A percentile compares a stretch with the other conserved stretches of the same genome.
phyloP scores from a whole-genome alignment of 2,329 filamentous ascomycete species.

The Penicillium italicum region DNA sequence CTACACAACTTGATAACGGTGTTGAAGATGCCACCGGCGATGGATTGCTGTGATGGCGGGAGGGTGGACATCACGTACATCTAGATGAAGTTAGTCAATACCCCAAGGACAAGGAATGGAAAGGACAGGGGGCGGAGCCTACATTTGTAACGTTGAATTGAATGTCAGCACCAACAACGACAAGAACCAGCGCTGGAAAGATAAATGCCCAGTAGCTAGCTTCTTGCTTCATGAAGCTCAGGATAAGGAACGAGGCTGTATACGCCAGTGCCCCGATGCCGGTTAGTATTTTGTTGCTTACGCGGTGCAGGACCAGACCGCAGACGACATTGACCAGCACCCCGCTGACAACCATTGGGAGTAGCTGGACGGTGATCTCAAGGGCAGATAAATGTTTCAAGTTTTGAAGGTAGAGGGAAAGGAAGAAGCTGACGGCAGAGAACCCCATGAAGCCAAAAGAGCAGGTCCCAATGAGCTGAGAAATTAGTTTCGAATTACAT shows the following conservation, averaged over 20 bases:
- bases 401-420: slow-evolving; percentile 63
- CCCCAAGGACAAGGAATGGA: background rate
- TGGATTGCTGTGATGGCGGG: slow-evolving; percentile 59
- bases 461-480: slow-evolving; percentile 54
- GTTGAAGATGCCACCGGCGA: slow-evolving; percentile 66
- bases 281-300: slow-evolving; percentile 64
- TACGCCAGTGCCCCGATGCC: slow-evolving; percentile 48
- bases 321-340: slow-evolving; percentile 62
- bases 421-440: slow-evolving; percentile 58
- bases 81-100: slow-evolving; percentile 31
- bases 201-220: slow-evolving; percentile 63
- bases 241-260: slow-evolving; percentile 47
- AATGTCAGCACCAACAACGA: slow-evolving; percentile 64
- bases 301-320: slow-evolving; percentile 58
- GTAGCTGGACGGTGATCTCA: slow-evolving; percentile 58
- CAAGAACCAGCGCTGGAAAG: slow-evolving; percentile 59
- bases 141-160: slow-evolving; percentile 69
- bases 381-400: slow-evolving; percentile 53
- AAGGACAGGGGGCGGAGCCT: slow-evolving; percentile 23
- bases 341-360: slow-evolving; percentile 63
- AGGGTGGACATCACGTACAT: slow-evolving; percentile 68
- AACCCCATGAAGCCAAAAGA: slow-evolving; percentile 63
- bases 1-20: slow-evolving; percentile 60
- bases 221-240: slow-evolving; percentile 54
- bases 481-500: background rate